Evolutionary conservation across 2,329 filamentous ascomycete genomes (phyloP).

Genomic region (Microdochium nivale): DNA sequence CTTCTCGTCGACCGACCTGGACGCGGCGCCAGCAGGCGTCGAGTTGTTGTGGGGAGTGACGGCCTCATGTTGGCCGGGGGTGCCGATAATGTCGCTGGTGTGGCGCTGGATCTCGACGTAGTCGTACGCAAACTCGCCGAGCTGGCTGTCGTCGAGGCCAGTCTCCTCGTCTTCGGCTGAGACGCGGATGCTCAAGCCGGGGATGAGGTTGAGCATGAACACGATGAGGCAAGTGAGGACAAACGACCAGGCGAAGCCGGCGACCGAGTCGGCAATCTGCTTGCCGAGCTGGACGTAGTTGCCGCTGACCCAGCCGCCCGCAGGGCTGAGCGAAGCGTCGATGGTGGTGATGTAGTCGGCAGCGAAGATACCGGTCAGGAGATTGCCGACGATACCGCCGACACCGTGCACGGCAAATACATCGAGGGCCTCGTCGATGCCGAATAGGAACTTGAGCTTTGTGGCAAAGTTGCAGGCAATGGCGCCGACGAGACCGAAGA

Average conservation of each 20-base stretch:
- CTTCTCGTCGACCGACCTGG: not conserved
- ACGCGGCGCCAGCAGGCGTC: not conserved
- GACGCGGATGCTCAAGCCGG: conserved; percentile 61
- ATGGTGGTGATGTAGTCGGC: conserved; percentile 66
- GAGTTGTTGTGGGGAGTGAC: not conserved
- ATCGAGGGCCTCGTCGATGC: conserved; percentile 81
- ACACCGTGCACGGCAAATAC: conserved; percentile 86
- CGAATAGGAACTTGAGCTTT: conserved; percentile 68
- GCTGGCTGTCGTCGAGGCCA: conserved; percentile 65
- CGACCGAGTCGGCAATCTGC: conserved; percentile 60
- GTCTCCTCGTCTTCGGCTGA: conserved; percentile 59
- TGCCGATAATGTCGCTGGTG: conserved; percentile 32
- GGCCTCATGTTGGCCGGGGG: not conserved
- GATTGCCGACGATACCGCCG: conserved; percentile 72
- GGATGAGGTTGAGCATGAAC: conserved; percentile 62
- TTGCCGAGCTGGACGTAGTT: conserved; percentile 65
- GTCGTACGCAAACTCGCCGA: conserved; percentile 78
- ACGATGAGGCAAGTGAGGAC: conserved; percentile 60
- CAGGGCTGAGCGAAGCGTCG: conserved; percentile 52
- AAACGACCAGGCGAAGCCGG: conserved; percentile 59
- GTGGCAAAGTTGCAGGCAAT: conserved; percentile 76
- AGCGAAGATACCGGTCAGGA: conserved; percentile 70
- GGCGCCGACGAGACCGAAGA: conserved; percentile 51
- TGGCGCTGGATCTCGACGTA: conserved; percentile 67
- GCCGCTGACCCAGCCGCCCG: conserved; percentile 63